Conservation (phyloP, 2,329 filamentous ascomycete species). For the Fonsecaea nubica region DNA sequence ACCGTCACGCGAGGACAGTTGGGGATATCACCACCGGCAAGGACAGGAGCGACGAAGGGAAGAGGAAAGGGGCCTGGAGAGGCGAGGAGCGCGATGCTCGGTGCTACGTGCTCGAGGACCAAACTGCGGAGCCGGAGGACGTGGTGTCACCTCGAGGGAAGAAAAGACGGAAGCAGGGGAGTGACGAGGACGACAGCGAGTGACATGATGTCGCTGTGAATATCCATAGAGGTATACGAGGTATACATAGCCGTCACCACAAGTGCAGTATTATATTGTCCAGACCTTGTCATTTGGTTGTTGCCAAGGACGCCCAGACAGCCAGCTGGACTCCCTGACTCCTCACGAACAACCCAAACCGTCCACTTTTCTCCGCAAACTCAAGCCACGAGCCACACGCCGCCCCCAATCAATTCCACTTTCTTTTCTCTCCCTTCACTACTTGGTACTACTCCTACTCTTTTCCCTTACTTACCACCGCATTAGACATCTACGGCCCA, state of each 20-base stretch:
- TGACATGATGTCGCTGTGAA: not conserved
- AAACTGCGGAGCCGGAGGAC: constrained; percentile 44
- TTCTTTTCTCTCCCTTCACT: not conserved
- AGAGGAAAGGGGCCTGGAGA: constrained; percentile 52
- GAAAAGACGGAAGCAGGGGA: constrained; percentile 46
- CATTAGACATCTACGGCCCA: not conserved
- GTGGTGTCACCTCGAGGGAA: constrained; percentile 36
- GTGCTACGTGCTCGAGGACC: constrained; percentile 55
- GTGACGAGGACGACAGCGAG: constrained; percentile 45
- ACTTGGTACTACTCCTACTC: not conserved
- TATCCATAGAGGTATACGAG: too few relatives aligned
- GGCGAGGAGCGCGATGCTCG: constrained; percentile 56
- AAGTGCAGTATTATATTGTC: too few relatives aligned
- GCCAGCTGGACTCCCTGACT: too few relatives aligned
- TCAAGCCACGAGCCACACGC: not conserved
- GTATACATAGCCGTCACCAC: too few relatives aligned
- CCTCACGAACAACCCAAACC: too few relatives aligned
- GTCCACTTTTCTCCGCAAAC: not conserved
- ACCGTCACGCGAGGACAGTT: constrained; percentile 55
- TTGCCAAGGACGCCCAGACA: not conserved
- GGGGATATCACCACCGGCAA: constrained; percentile 53
- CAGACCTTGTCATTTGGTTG: not conserved
- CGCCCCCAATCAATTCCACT: not conserved
- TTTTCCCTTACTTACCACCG: not conserved
- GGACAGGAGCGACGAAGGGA: constrained; percentile 38